Conservation (phyloP, 306 rosid species). For the Medicago arabica region DNA sequence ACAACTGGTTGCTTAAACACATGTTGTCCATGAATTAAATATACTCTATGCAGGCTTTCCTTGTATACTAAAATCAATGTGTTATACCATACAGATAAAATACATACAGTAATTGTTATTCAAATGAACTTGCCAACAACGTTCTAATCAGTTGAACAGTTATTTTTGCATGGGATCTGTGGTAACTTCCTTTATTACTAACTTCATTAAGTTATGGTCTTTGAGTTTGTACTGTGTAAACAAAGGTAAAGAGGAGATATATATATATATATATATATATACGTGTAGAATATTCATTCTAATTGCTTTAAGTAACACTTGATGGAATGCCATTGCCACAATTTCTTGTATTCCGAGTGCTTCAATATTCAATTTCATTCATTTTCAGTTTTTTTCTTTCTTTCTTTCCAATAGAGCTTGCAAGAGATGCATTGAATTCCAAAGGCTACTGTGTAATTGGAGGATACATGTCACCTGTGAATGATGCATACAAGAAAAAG, state of each 20-base stretch:
- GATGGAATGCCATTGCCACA: constrained; percentile 16
- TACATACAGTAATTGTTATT: constrained; percentile 11
- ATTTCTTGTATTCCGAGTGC: constrained; percentile 1
- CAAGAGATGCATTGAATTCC: constrained; percentile 73
- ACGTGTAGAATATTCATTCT: not conserved
- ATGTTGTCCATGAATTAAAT: not conserved
- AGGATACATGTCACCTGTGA: constrained; percentile 93
- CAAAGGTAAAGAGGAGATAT: not conserved
- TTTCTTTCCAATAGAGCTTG: constrained; percentile 64
- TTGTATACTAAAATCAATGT: not conserved
- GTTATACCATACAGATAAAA: not conserved
- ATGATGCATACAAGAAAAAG: constrained; percentile 89
- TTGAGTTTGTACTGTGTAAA: constrained; percentile 10
- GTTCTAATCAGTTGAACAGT: constrained; percentile 19
- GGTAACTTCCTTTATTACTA: not conserved
- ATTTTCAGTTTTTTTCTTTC: not conserved
- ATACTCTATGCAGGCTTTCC: constrained; percentile 25
- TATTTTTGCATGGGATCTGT: constrained; percentile 5
- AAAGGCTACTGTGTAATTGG: constrained; percentile 84
- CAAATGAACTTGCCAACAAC: not conserved
- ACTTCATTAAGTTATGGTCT: not conserved
- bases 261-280: not conserved
- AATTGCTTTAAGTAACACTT: not conserved
- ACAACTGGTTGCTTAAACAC: too few species aligned
- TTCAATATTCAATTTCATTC: constrained; percentile 15